A percentile compares a stretch with the other conserved stretches of the same genome.
These are phyloP conservation scores for Spinellus fusiger DNA, from an alignment of 192 early-diverging fungal species.

Conservation along the genomic window DNA sequence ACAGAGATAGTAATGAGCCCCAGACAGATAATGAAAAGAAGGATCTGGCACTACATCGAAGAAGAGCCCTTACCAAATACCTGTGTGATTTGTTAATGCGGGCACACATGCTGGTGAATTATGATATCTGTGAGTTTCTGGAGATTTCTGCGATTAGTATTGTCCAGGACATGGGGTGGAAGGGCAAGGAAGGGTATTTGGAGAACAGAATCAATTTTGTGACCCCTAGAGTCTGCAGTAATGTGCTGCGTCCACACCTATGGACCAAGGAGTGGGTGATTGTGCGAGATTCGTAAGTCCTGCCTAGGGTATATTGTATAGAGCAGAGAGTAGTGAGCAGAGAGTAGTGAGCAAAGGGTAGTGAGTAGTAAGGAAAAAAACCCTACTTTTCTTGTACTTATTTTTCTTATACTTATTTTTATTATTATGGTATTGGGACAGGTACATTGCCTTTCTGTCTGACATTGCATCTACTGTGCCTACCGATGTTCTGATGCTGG, in stretches of 20 bases:
- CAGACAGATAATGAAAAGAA: slow-evolving; percentile 29
- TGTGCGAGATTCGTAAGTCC: slow-evolving; percentile 55
- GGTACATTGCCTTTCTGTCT: slow-evolving; percentile 47
- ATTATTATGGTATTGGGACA: neutral
- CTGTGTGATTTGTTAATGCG: slow-evolving; percentile 48
- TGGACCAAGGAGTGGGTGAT: slow-evolving; percentile 74
- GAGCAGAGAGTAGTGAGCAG: too few species aligned
- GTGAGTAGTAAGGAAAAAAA: too few species aligned
- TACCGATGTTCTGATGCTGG: slow-evolving; percentile 48
- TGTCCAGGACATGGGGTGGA: slow-evolving; percentile 77
- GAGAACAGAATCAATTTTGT: slow-evolving; percentile 54
- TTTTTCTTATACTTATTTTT: too few species aligned
- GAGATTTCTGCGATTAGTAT: slow-evolving; percentile 71
- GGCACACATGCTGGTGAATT: slow-evolving; percentile 60
- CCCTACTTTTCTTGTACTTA: too few species aligned
- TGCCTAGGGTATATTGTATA: too few species aligned
- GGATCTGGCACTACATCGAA: slow-evolving; percentile 42
- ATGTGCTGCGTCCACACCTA: slow-evolving; percentile 5
- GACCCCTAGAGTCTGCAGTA: slow-evolving; percentile 17
- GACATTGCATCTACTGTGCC: slow-evolving; percentile 33
- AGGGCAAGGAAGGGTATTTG: slow-evolving; percentile 75
- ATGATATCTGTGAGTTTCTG: slow-evolving; percentile 71
- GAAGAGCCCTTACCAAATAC: slow-evolving; percentile 55
- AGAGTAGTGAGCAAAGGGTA: too few species aligned
- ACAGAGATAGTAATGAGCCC: neutral